Evolutionary conservation across 176 grass and related monocot genomes (phyloP), one percentile per base, ranked within the genome.

Genomic region (Oryza glaberrima): DNA sequence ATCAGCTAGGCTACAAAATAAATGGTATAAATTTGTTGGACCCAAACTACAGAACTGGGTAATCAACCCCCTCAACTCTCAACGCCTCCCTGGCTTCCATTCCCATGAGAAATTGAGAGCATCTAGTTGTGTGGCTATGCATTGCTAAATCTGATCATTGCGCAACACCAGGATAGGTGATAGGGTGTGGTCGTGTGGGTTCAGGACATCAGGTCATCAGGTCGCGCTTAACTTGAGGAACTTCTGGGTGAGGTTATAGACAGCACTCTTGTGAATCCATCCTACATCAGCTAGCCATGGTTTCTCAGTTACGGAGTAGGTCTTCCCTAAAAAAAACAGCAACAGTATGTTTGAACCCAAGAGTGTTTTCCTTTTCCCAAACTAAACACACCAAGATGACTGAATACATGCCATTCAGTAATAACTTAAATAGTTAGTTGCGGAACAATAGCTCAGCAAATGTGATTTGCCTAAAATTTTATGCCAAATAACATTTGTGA

Each of bases 271-370:
- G 6, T 56, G 51, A 56, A 56, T 19, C 51, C 51, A 56, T 19
- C 51, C 16, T 56, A 7, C 51, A 56, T 15, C 51, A 56, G 51
- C 51, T 17, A 56, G 51, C 51, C 51, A 49, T 49, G 47, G 47
- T 49, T 56, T 4, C 51, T 56, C 16, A 56, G 51, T 7, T 54
- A 54, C 5, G 6, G 17, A 56, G 54, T 58, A 58, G 54, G 54
- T 58, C 17, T 58, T 58, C 16, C 17, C 58, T 11, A 23, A 71
- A 67, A 11, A 65, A 45, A 76, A 43, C 25, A 22, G 6, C 66
- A 90, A 72, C 2, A 44, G 35, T 54, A 77, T 67, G 32, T 11
- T 85, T 85, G 19, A 77, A 77, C 83, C 44, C 20, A 51, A 80
- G 16, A 36, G 44, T 23, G 51, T 36, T 76, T 11, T 52, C 5